Conservation (phyloP, 2,329 filamentous ascomycete genomes). For the Botryotinia convoluta region DNA sequence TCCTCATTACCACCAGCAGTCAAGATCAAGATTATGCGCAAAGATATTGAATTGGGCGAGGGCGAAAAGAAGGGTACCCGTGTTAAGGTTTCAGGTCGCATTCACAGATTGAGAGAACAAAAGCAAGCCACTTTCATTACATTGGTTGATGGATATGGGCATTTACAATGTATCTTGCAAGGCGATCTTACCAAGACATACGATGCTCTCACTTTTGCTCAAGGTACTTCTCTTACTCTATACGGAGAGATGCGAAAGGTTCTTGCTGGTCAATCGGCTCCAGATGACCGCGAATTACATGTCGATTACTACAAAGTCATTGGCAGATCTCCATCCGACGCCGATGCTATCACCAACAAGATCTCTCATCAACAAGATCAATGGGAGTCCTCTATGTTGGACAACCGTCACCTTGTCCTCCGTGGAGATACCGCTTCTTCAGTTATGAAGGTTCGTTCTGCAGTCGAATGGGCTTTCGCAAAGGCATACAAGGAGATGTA, state of each 20-base stretch:
- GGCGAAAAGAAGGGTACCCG: conserved; percentile 63
- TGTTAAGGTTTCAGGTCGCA: conserved; percentile 77
- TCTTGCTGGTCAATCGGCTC: conserved; percentile 63
- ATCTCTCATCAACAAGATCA: conserved; percentile 66
- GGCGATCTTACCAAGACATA: conserved; percentile 78
- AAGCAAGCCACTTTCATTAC: conserved; percentile 85
- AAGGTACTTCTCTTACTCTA: conserved; percentile 67
- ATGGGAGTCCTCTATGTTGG: conserved; percentile 47
- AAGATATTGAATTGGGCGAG: conserved; percentile 59
- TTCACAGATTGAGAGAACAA: conserved; percentile 77
- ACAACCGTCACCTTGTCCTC: conserved; percentile 69
- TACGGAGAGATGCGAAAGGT: conserved; percentile 67
- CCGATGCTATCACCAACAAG: conserved; percentile 72
- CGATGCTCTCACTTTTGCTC: conserved; percentile 67
- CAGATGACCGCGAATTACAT: conserved; percentile 67
- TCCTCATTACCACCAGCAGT: conserved; percentile 68
- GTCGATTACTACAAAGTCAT: conserved; percentile 70
- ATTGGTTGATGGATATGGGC: conserved; percentile 79
- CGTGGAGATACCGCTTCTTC: conserved; percentile 66
- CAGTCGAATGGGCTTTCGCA: conserved; percentile 66
- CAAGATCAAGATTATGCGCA: conserved; percentile 73
- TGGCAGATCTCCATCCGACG: conserved; percentile 67
- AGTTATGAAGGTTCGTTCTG: conserved; percentile 69
- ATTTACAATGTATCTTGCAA: conserved; percentile 77
- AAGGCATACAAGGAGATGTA: conserved; percentile 61